Evolutionary conservation across 306 rosid species (phyloP).

Genomic region (Quillaja saponaria): DNA sequence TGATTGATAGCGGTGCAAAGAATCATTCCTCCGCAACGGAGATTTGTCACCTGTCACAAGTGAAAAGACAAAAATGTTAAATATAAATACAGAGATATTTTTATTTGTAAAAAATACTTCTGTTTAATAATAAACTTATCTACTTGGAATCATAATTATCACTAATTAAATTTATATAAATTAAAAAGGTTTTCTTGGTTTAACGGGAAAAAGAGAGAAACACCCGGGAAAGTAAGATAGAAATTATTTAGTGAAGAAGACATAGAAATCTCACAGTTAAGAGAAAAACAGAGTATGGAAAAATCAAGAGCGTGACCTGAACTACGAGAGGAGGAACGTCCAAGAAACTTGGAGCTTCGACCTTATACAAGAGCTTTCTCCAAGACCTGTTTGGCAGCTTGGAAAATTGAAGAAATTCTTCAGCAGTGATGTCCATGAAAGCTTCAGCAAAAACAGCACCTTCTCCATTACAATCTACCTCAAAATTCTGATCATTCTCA

Average conservation of each 20-base stretch:
- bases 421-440: constrained; percentile 62
- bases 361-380: constrained; percentile 66
- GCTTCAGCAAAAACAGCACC: constrained; percentile 83
- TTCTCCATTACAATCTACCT: constrained; percentile 78
- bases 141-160: too few species aligned
- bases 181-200: not conserved
- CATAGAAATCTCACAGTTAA: too few species aligned
- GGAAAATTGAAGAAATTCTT: constrained; percentile 51
- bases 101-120: too few species aligned
- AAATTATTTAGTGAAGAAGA: not conserved
- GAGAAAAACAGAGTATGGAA: not conserved
- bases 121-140: too few species aligned
- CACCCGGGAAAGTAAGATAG: not conserved
- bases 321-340: constrained; percentile 84
- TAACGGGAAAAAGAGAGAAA: not conserved
- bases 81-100: too few species aligned
- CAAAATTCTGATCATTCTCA: constrained; percentile 58
- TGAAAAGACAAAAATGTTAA: not conserved
- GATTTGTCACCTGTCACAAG: constrained; percentile 55
- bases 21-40: constrained; percentile 79
- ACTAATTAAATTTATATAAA: too few species aligned
- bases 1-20: constrained; percentile 82
- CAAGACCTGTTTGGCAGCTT: constrained; percentile 63
- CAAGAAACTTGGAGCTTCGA: constrained; percentile 60
- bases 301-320: constrained; percentile 50